Base-by-base conservation (phyloP, 164 flowering plant genomes). In the Liquidambar formosana region DNA sequence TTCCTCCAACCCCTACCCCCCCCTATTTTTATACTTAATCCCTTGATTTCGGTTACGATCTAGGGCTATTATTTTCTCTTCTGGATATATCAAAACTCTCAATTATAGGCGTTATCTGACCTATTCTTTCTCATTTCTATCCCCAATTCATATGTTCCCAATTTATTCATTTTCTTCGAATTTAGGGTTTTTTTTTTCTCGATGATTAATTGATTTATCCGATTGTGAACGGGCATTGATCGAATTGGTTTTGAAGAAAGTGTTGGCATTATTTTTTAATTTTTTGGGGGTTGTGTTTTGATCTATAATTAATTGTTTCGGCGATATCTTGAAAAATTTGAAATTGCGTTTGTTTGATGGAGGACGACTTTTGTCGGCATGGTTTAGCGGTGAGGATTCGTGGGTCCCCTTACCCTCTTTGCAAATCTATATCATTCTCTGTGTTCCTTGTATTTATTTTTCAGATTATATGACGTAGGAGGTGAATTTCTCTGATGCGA, bases 371-470 rank as follows among this genome's bases (percentile, higher is more conserved):
- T 57, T 53, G 16, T 62, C 63, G 68, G 49, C 67, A 16, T 8
- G 63, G 68, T 44, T 33, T 61, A 8, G 71, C 21, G 75, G 78
- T 75, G 64, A 69, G 66, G 52, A 65, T 59, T 53, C 10, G 52
- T 69, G 57, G 64, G 57, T 10, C 21, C 19, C 26, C 3, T 12
- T 54, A 0, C 23, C 5, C 1, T 16, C 45, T 38, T 33, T 13
- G 41, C 53, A n/a, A 49, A 15, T 63, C 10, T 61, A 8, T n/a
- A 5, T 41, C 8, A 10, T 61, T 41, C 41, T 43, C 15, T 10
- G n/a, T 9, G 43, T 48, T 47, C 46, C 27, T 16, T 23, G 16
- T 19, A 12, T 66, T 12, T n/a, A n/a, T n/a, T n/a, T n/a, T 6
- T 2, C 1, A 22, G 4, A 15, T 61, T 22, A 27, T 10, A 23